Conservation (phyloP, 306 rosid genomes). For the Rubus parviflorus region DNA sequence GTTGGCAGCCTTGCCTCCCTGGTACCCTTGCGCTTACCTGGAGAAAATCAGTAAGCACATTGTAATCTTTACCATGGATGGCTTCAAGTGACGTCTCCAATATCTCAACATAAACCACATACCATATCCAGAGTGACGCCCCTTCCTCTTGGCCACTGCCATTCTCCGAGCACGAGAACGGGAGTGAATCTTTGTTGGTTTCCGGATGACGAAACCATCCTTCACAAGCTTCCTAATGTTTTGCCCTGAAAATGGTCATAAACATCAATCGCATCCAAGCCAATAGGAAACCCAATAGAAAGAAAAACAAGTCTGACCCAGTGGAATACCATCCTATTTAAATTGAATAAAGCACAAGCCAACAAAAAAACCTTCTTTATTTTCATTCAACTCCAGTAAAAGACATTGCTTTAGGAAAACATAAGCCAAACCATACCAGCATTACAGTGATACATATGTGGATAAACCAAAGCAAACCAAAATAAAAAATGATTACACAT, state of each 20-base stretch:
- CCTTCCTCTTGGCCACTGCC: constrained; percentile 96
- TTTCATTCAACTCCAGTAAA: neutral
- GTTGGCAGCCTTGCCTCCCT: constrained; percentile 66
- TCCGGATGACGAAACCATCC: constrained; percentile 93
- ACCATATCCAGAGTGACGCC: constrained; percentile 97
- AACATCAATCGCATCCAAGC: neutral
- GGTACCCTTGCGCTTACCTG: constrained; percentile 67
- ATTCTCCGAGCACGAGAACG: constrained; percentile 92
- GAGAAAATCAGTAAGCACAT: neutral
- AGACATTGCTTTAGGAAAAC: neutral
- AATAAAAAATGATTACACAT: neutral
- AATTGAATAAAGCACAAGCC: neutral
- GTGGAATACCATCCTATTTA: neutral
- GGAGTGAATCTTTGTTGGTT: constrained; percentile 94
- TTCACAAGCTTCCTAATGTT: constrained; percentile 90
- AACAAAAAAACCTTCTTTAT: neutral
- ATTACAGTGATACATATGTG: neutral
- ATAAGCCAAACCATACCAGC: neutral
- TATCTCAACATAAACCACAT: constrained; percentile 4
- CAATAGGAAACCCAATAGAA: neutral
- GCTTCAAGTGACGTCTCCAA: neutral
- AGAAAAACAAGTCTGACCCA: neutral
- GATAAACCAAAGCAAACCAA: neutral
- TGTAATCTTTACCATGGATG: neutral
- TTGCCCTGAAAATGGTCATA: constrained; percentile 53